phyloP scores from a whole-genome alignment of 495 filamentous ascomycete species.

The Podospora conica region DNA sequence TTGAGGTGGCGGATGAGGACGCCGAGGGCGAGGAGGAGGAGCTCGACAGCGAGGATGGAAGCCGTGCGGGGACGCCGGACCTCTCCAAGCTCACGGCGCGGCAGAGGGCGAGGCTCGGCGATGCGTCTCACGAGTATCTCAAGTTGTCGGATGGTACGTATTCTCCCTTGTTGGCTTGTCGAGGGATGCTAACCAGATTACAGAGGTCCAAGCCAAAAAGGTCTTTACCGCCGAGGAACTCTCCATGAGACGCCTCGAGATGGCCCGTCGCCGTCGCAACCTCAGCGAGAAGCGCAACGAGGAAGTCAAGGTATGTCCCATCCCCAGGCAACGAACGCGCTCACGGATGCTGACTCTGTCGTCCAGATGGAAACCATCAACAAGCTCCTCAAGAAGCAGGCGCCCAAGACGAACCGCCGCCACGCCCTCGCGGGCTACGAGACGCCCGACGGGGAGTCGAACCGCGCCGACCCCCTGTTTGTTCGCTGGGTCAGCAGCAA shows the following conservation, averaged over 20 bases:
- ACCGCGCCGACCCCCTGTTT: conserved; percentile 60
- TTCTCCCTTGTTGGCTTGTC: not conserved
- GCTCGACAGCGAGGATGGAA: conserved; percentile 59
- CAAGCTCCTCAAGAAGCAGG: conserved; percentile 90
- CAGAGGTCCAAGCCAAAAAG: conserved; percentile 92
- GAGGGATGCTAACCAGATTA: not conserved
- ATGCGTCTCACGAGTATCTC: conserved; percentile 50
- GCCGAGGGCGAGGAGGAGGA: conserved; percentile 56
- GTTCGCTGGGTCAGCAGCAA: conserved; percentile 73
- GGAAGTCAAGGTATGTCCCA: conserved; percentile 78
- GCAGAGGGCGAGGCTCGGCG: conserved; percentile 68
- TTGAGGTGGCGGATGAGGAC: conserved; percentile 52
- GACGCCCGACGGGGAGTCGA: conserved; percentile 43
- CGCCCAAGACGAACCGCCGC: conserved; percentile 70
- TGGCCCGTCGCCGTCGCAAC: conserved; percentile 91
- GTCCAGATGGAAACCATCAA: conserved; percentile 95
- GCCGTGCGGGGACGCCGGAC: conserved; percentile 65
- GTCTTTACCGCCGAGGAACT: conserved; percentile 89
- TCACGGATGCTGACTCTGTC: conserved; percentile 3
- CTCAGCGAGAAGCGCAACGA: conserved; percentile 97
- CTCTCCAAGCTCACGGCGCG: conserved; percentile 81
- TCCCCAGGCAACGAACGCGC: not conserved
- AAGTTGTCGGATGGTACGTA: conserved; percentile 68
- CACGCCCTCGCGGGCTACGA: conserved; percentile 44
- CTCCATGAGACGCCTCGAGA: conserved; percentile 90